A percentile compares a stretch with the other conserved stretches of the same genome.
Conservation (phyloP, 192 early-diverging fungal genomes). For the Kickxella alabastrina region DNA sequence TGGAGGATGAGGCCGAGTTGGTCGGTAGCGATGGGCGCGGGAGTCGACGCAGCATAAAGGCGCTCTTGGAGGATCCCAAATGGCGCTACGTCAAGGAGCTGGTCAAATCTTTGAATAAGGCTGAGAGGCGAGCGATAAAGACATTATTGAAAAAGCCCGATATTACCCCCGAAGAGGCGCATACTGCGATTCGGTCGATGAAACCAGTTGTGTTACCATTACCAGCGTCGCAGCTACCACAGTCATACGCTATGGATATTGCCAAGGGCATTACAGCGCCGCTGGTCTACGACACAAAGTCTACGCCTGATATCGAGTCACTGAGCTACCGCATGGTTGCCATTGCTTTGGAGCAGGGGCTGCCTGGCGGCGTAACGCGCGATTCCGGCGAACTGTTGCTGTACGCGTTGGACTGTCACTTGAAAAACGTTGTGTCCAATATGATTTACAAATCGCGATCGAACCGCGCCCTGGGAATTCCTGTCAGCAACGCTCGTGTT, state of each 20-base stretch:
- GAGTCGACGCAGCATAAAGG: constrained; percentile 55
- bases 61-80: constrained; percentile 48
- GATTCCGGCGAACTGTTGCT: constrained; percentile 62
- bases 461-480: constrained; percentile 60
- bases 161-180: constrained; percentile 36
- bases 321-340: constrained; percentile 65
- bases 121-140: constrained; percentile 65
- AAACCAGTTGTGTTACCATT: constrained; percentile 52
- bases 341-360: constrained; percentile 63
- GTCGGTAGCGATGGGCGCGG: constrained; percentile 14
- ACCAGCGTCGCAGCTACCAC: constrained; percentile 49
- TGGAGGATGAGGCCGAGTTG: constrained; percentile 12
- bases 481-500: constrained; percentile 13
- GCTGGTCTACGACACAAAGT: constrained; percentile 63
- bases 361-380: constrained; percentile 60
- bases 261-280: constrained; percentile 66
- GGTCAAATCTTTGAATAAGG: constrained; percentile 64
- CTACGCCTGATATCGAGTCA: constrained; percentile 61
- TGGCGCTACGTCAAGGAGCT: constrained; percentile 64
- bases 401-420: constrained; percentile 66
- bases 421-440: constrained; percentile 65
- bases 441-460: constrained; percentile 62
- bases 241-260: constrained; percentile 56
- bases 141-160: constrained; percentile 54
- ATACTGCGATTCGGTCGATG: constrained; percentile 34